Conservation (phyloP, 2,329 filamentous ascomycete genomes). For the Teratosphaeria nubilosa region DNA sequence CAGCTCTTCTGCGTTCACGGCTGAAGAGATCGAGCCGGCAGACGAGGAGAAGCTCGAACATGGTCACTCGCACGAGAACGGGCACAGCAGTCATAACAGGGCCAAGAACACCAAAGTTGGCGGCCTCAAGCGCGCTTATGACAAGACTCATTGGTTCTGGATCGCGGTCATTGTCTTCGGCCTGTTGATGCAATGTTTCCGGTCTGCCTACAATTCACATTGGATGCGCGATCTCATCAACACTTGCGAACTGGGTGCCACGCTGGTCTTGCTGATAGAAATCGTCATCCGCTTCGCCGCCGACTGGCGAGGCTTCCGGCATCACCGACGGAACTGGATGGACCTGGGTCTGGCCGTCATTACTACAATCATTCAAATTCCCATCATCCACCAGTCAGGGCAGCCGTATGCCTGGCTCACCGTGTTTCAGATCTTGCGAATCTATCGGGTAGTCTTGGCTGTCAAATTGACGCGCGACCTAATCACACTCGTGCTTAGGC, state of each 20-base stretch:
- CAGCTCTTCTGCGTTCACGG: conserved; percentile 84
- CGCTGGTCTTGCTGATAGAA: conserved; percentile 67
- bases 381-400: conserved; percentile 62
- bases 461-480: conserved; percentile 79
- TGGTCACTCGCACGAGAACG: conserved; percentile 6
- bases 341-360: conserved; percentile 72
- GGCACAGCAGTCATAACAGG: background rate
- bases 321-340: conserved; percentile 62
- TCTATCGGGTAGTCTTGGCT: conserved; percentile 84
- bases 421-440: conserved; percentile 83
- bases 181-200: conserved; percentile 66
- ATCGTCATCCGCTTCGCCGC: conserved; percentile 68
- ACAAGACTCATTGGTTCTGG: conserved; percentile 69
- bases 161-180: conserved; percentile 69
- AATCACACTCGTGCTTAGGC: conserved; percentile 78
- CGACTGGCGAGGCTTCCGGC: conserved; percentile 74
- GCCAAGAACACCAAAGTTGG: conserved; percentile 28
- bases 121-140: conserved; percentile 59
- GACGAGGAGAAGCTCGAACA: conserved; percentile 14
- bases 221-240: conserved; percentile 56
- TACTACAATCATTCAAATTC: conserved; percentile 77
- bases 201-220: conserved; percentile 64
- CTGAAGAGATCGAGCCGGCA: conserved; percentile 48
- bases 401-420: conserved; percentile 78
- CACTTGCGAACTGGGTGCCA: conserved; percentile 63